These are phyloP conservation scores for Flueggea neowawraea DNA, from an alignment of 441 rosid species.

Conservation along the genomic window DNA sequence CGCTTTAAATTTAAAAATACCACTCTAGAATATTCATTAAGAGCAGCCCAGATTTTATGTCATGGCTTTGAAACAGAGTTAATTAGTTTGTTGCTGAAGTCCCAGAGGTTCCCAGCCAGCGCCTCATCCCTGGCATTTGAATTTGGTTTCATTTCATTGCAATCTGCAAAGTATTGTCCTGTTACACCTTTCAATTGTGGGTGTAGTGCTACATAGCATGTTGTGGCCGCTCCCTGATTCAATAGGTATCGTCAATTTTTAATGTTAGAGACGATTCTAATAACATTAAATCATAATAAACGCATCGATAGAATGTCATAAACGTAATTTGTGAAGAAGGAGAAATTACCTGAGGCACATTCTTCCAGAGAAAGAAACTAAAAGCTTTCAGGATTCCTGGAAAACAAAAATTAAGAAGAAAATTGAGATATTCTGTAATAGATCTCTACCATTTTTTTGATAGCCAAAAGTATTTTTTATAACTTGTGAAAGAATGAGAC, in stretches of 20 bases:
- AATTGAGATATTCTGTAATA: background rate
- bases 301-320: no score
- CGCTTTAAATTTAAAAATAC: no score
- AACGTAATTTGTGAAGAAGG: background rate
- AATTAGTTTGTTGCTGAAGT: slow-evolving; percentile 60
- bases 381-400: slow-evolving; percentile 59
- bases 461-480: background rate
- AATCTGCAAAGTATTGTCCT: slow-evolving; percentile 75
- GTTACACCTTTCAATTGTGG: slow-evolving; percentile 60
- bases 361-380: slow-evolving; percentile 75
- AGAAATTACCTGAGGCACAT: slow-evolving; percentile 65
- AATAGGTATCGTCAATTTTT: no score
- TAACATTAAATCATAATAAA: background rate
- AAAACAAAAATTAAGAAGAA: background rate
- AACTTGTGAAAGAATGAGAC: slow-evolving; percentile 2
- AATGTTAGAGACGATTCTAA: background rate
- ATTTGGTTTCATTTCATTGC: slow-evolving; percentile 66
- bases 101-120: slow-evolving; percentile 68
- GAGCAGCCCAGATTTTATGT: no score
- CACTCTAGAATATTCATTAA: no score
- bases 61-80: slow-evolving; percentile 27
- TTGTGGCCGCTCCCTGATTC: slow-evolving; percentile 88
- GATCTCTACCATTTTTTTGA: no score
- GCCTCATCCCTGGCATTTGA: slow-evolving; percentile 46
- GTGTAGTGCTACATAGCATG: slow-evolving; percentile 82